phyloP scores from a whole-genome alignment of 495 filamentous ascomycete genomes.

The Cenococcum geophilum region DNA sequence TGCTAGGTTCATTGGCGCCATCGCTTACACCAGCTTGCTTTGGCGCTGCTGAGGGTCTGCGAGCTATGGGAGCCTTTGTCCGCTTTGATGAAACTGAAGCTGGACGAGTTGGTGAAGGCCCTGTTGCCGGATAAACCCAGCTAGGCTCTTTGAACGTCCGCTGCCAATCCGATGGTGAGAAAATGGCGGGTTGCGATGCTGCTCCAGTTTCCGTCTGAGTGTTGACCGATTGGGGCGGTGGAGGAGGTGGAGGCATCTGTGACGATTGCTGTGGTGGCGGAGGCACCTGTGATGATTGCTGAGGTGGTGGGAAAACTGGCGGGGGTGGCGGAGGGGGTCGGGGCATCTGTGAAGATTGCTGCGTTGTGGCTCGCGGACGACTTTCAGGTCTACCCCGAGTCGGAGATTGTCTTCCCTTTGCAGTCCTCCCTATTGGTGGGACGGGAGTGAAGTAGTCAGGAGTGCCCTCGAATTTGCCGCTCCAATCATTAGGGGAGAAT shows the following conservation, averaged over 20 bases:
- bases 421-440: conserved; percentile 16
- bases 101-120: conserved; percentile 6
- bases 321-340: conserved; percentile 20
- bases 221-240: conserved; percentile 21
- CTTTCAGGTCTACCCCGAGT: conserved; percentile 31
- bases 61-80: not conserved
- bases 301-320: conserved; percentile 4
- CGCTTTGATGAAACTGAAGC: conserved; percentile 16
- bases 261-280: not conserved
- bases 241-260: conserved; percentile 23
- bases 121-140: conserved; percentile 39
- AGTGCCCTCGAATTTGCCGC: conserved; percentile 47
- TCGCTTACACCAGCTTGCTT: conserved; percentile 15
- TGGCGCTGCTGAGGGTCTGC: conserved; percentile 17
- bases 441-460: conserved; percentile 48
- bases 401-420: conserved; percentile 36
- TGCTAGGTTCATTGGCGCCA: conserved; percentile 10
- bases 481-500: conserved; percentile 58
- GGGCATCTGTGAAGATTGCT: conserved; percentile 10
- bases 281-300: conserved; percentile 17
- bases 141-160: conserved; percentile 57
- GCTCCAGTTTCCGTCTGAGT: conserved; percentile 23
- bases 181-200: conserved; percentile 46
- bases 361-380: conserved; percentile 22
- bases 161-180: conserved; percentile 60